These are phyloP conservation scores for Dendrobium nobile DNA, from an alignment of 106 monocot genomes.

Conservation along the genomic window DNA sequence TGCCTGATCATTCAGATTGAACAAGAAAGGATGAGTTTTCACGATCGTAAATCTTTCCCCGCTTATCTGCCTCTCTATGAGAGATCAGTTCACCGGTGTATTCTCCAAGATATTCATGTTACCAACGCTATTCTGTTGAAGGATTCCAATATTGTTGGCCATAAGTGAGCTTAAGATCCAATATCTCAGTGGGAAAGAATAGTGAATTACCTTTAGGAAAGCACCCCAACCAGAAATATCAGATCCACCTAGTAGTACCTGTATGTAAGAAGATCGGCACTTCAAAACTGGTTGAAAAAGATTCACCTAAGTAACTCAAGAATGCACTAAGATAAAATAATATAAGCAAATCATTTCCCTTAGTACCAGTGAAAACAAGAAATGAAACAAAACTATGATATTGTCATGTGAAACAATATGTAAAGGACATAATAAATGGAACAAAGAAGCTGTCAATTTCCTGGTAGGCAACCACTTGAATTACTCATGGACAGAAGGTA, in stretches of 20 bases:
- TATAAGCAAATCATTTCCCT: too few relatives aligned
- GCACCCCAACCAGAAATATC: slow-evolving; percentile 99
- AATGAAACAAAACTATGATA: too few relatives aligned
- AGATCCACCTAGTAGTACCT: slow-evolving; percentile 93
- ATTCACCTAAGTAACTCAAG: too few relatives aligned
- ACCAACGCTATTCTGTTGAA: slow-evolving; percentile 75
- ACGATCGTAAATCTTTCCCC: slow-evolving; percentile 97
- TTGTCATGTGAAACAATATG: too few relatives aligned
- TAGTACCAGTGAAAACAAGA: too few relatives aligned
- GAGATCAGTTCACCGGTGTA: slow-evolving; percentile 96
- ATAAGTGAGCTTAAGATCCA: background rate
- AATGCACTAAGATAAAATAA: too few relatives aligned
- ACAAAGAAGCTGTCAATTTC: too few relatives aligned
- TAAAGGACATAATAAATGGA: too few relatives aligned
- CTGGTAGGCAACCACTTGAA: too few relatives aligned
- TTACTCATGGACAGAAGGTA: too few relatives aligned
- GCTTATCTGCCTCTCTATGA: slow-evolving; percentile 95
- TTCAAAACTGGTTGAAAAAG: background rate
- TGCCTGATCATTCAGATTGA: slow-evolving; percentile 96
- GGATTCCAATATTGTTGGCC: background rate
- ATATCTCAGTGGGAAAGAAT: background rate
- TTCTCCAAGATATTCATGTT: slow-evolving; percentile 97
- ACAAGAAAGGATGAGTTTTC: slow-evolving; percentile 98
- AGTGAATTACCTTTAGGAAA: slow-evolving; percentile 69
- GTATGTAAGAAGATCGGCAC: background rate